phyloP scores from a whole-genome alignment of 1,284 basidiomycete genomes.

The Melampsora larici-populina region DNA sequence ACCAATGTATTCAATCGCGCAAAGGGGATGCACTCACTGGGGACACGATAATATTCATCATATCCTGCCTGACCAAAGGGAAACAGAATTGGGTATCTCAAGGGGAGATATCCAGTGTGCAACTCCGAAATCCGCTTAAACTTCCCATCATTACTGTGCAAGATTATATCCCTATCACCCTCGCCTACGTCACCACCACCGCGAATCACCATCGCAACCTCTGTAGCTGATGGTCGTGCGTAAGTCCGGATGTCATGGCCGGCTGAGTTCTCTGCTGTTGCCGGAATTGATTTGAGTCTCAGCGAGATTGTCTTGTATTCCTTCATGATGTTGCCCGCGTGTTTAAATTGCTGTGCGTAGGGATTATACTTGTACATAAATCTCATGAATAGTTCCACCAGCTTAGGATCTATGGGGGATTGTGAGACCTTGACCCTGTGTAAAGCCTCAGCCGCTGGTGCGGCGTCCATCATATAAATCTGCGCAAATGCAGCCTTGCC shows the following conservation, averaged over 20 bases:
- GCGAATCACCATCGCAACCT: constrained; percentile 14
- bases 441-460: not conserved
- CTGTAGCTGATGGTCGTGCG: too few species aligned
- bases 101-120: not conserved
- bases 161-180: not conserved
- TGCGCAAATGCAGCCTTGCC: constrained; percentile 4
- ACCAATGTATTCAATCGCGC: not conserved
- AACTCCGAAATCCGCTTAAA: not conserved
- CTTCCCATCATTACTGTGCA: not conserved
- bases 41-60: not conserved
- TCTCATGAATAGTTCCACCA: not conserved
- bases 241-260: too few species aligned
- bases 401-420: not conserved
- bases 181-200: not conserved
- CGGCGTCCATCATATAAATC: not conserved
- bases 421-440: not conserved
- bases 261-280: too few species aligned
- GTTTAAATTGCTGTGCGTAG: not conserved
- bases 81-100: constrained; percentile 16
- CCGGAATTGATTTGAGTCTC: too few species aligned
- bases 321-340: too few species aligned
- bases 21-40: too few species aligned
- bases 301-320: too few species aligned
- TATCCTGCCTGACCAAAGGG: constrained; percentile 15
- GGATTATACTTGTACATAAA: not conserved